Conservation (phyloP, 805 yeast species). For the Lachancea nothofagi region DNA sequence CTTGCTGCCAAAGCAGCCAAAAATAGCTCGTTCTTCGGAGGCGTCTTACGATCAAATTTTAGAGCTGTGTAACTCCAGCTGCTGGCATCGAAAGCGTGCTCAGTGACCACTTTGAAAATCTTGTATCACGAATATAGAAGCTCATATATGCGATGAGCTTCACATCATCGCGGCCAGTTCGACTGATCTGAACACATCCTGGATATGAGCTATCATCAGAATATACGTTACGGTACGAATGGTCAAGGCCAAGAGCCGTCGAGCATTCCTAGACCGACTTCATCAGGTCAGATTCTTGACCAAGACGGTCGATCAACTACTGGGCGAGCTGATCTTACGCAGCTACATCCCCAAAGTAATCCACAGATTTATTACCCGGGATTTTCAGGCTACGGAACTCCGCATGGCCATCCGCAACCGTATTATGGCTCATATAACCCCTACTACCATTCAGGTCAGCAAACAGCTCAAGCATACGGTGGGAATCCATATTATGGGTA, state of each 20-base stretch:
- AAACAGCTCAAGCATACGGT: slow-evolving; percentile 1
- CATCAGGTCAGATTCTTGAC: slow-evolving; percentile 7
- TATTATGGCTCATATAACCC: slow-evolving; percentile 1
- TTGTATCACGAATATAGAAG: neutral
- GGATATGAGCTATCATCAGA: slow-evolving; percentile 1
- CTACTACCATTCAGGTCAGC: slow-evolving; percentile 5
- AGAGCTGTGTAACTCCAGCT: neutral
- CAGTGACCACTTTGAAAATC: neutral
- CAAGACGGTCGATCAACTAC: neutral
- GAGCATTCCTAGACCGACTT: slow-evolving; percentile 8
- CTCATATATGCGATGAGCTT: no score
- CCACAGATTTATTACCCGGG: slow-evolving; percentile 2
- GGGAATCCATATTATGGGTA: neutral
- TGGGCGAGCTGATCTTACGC: neutral
- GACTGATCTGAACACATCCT: no score
- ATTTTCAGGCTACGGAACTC: neutral
- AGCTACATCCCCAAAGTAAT: neutral
- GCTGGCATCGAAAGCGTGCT: neutral
- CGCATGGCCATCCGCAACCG: neutral
- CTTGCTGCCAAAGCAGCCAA: neutral
- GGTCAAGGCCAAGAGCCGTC: neutral
- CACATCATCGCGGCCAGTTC: slow-evolving; percentile 2
- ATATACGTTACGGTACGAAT: neutral
- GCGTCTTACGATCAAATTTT: no score
- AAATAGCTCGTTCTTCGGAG: no score